Base-by-base conservation (phyloP, 176 grass and related monocot genomes). In the Poa pratensis region DNA sequence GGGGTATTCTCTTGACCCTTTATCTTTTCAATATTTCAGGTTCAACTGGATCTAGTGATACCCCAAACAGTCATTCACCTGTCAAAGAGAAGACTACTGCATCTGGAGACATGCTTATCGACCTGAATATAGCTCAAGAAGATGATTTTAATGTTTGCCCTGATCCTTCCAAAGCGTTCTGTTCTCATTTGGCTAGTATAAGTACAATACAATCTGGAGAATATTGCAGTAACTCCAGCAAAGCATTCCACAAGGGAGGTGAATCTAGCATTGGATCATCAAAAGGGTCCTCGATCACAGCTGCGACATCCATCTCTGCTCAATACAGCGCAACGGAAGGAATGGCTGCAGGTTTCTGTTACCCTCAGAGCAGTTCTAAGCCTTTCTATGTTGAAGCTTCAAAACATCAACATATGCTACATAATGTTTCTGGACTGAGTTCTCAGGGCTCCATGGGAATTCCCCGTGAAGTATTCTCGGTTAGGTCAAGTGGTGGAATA, bases 61-160 rank as follows among this genome's bases (percentile, higher is more conserved):
- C 66, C 75, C 76, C 72, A 64, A 35, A 64, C 43, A 87, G 76
- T 81, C 80, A 74, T 8, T 83, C 80, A 14, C 74, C 81, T 61
- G 82, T 80, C 35, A 89, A 84, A 87, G 32, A 78, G 76, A 84
- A 91, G 75, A 72, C 60, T 35, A 34, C 57, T 18, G 32, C 43
- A 75, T 73, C 50, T 59, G 85, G 88, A 79, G 65, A 30, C 78
- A 75, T 86, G 61, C 72, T 84, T 65, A 91, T 97, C 4, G 95
- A 97, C 85, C 89, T 97, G 46, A 97, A 97, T 81, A 75, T 91
- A 69, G 79, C 87, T 71, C 90, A 95, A 88, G 92, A 91, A 50
- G 88, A 97, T 71, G 93, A 93, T 63, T 73, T 75, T 27, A 54
- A 66, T 71, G 23, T 32, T 83, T 53, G 9, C 35, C 52, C 69